phyloP scores from a whole-genome alignment of 148 eudicot genomes.

The Diospyros kaki region DNA sequence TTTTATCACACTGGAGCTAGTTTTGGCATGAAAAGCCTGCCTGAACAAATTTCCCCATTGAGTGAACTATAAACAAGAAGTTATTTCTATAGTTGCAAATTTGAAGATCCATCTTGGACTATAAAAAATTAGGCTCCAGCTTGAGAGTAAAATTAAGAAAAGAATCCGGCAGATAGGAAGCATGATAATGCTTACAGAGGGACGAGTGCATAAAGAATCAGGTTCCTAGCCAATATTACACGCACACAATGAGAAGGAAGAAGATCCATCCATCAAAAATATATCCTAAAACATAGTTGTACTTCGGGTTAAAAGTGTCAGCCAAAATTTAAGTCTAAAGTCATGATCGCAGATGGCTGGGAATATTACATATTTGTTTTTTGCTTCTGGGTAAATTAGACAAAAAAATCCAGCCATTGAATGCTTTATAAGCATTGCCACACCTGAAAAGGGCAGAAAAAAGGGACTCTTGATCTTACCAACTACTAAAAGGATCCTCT shows the following conservation, averaged over 20 bases:
- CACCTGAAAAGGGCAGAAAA: neutral
- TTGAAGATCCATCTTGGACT: too few species aligned
- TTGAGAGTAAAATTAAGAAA: too few species aligned
- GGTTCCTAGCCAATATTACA: too few species aligned
- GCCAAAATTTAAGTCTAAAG: neutral
- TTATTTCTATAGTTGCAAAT: too few species aligned
- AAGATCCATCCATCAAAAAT: neutral
- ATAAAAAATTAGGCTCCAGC: too few species aligned
- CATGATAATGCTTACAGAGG: too few species aligned
- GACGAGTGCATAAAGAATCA: too few species aligned
- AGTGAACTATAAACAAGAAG: neutral
- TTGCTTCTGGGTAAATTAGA: neutral
- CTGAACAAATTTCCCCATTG: neutral
- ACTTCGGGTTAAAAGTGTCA: neutral
- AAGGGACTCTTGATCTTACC: neutral
- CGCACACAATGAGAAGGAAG: too few species aligned
- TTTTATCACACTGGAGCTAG: neutral
- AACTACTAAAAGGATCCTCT: neutral
- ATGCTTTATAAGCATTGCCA: neutral
- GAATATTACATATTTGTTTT: neutral
- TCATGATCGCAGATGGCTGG: neutral
- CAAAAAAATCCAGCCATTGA: neutral
- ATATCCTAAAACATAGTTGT: neutral
- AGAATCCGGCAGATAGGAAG: too few species aligned
- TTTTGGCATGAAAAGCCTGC: neutral